A percentile compares a stretch with the other conserved stretches of the same genome.
These are phyloP conservation scores for Metschnikowia chrysomelidarum DNA, from an alignment of 805 yeast species.

Conservation along the genomic window DNA sequence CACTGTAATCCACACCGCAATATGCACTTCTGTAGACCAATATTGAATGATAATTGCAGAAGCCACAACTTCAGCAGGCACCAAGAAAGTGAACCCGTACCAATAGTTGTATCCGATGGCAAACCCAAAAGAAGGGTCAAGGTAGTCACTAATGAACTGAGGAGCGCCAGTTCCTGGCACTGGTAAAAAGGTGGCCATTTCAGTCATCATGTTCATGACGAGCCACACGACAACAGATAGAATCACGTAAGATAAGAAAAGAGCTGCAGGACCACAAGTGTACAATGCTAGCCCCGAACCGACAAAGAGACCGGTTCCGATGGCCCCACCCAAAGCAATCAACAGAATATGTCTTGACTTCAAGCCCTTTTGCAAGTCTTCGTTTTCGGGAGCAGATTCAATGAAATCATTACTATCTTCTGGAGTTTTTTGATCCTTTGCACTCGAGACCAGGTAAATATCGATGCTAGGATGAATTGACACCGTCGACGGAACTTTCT, in stretches of 20 bases:
- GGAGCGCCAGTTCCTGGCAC: slow-evolving; percentile 23
- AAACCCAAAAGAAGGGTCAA: slow-evolving; percentile 20
- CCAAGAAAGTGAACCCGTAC: slow-evolving; percentile 20
- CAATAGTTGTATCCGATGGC: slow-evolving; percentile 23
- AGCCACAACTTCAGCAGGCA: slow-evolving; percentile 22
- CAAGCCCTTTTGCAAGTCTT: slow-evolving; percentile 19
- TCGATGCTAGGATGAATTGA: no score
- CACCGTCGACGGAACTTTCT: no score
- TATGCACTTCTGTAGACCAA: slow-evolving; percentile 24
- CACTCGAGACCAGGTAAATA: no score
- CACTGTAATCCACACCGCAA: slow-evolving; percentile 42
- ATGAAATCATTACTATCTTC: no score
- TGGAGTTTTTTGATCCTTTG: no score
- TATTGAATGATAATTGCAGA: slow-evolving; percentile 20
- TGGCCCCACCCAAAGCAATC: slow-evolving; percentile 24
- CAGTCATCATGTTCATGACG: slow-evolving; percentile 23
- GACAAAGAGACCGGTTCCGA: slow-evolving; percentile 23
- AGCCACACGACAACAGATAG: slow-evolving; percentile 21
- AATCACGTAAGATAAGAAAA: slow-evolving; percentile 18
- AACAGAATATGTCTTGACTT: slow-evolving; percentile 23
- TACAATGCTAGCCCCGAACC: slow-evolving; percentile 20
- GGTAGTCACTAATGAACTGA: slow-evolving; percentile 19
- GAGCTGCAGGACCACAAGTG: slow-evolving; percentile 19
- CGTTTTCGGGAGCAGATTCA: no score
- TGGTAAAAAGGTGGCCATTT: slow-evolving; percentile 22